These are phyloP conservation scores for Lophiostoma macrostomum DNA, from an alignment of 495 filamentous ascomycete species.

Conservation along the genomic window DNA sequence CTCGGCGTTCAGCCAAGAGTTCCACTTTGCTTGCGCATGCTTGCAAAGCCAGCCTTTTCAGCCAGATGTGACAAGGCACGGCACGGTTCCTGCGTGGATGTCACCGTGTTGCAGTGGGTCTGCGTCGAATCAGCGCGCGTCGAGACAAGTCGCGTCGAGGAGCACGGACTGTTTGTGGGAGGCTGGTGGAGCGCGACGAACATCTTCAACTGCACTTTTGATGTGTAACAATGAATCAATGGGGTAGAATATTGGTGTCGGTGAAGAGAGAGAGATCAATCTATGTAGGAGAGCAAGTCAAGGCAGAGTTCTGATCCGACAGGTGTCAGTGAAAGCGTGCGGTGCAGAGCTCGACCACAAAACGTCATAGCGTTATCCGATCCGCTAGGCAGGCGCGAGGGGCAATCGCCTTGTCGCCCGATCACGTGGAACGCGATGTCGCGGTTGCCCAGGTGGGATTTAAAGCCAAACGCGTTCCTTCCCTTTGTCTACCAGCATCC, in stretches of 20 bases:
- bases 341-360: neutral
- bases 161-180: conserved; percentile 21
- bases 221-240: neutral
- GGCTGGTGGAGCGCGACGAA: conserved; percentile 11
- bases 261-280: neutral
- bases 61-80: conserved; percentile 5
- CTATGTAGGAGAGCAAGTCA: neutral
- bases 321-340: conserved; percentile 2
- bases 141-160: conserved; percentile 9
- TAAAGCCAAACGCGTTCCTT: conserved; percentile 14
- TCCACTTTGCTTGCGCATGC: conserved; percentile 9
- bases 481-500: conserved; percentile 9
- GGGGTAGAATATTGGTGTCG: conserved; percentile 10
- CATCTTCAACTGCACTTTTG: conserved; percentile 1
- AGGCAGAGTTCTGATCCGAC: neutral
- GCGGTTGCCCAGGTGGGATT: no score
- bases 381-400: neutral
- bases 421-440: no score
- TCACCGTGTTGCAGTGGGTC: conserved; percentile 20
- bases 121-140: conserved; percentile 20
- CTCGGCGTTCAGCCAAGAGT: no score
- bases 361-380: conserved; percentile 19
- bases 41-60: conserved; percentile 9
- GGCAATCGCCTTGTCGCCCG: no score
- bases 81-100: conserved; percentile 9